A percentile compares a stretch with the other conserved stretches of the same genome.
Conservation (phyloP, 345 rosid species). For the Draba incana region DNA sequence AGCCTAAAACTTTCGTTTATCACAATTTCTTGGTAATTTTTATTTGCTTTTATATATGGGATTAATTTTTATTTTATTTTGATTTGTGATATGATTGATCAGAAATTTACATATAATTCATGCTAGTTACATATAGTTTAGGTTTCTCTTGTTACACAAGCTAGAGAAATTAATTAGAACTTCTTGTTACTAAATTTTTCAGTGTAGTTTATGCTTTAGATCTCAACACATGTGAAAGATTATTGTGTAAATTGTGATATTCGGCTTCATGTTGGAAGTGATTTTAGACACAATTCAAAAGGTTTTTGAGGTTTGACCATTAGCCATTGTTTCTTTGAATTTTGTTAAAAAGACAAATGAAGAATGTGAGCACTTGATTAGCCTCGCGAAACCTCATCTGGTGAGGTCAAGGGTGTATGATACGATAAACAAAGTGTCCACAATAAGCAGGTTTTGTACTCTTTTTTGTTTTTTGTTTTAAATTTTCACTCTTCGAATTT, state of each 20-base stretch:
- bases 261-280: background rate
- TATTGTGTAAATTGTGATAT: background rate
- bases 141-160: background rate
- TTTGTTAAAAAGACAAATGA: constrained; percentile 51
- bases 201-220: background rate
- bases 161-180: background rate
- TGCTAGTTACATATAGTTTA: background rate
- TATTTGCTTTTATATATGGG: background rate
- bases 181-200: background rate
- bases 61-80: too few relatives aligned
- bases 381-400: constrained; percentile 77
- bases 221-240: too few relatives aligned
- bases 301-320: background rate
- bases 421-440: too few relatives aligned
- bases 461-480: background rate
- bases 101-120: too few relatives aligned
- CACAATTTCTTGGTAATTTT: constrained; percentile 80
- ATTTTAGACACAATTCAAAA: background rate
- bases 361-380: constrained; percentile 80
- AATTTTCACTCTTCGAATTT: background rate
- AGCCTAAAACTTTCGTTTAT: constrained; percentile 82
- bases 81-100: too few relatives aligned
- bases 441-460: too few relatives aligned
- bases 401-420: constrained; percentile 46
- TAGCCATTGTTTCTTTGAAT: constrained; percentile 2